Percentiles rank a stretch among this genome's conserved stretches.
Evolutionary conservation across 345 rosid species (phyloP).

Genomic region (Luvunga scandens): DNA sequence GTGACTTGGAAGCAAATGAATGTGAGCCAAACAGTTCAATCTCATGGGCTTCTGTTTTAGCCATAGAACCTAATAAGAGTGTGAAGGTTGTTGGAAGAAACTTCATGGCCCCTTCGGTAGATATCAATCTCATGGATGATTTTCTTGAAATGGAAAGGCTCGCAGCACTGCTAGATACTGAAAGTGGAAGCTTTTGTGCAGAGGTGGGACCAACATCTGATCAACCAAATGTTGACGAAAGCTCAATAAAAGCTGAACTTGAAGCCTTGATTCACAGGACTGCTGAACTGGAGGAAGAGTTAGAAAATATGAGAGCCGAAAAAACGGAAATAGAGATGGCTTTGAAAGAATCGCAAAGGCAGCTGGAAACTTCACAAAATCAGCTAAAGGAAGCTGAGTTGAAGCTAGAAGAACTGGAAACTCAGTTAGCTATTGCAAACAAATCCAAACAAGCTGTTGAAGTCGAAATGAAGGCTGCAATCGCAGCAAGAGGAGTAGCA

Average conservation of each 20-base stretch:
- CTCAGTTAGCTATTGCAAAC: conserved; percentile 36
- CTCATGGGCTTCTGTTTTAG: conserved; percentile 34
- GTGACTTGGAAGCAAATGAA: conserved; percentile 26
- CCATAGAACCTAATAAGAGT: conserved; percentile 37
- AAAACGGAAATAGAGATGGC: conserved; percentile 47
- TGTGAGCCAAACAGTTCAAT: conserved; percentile 28
- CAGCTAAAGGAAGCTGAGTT: conserved; percentile 44
- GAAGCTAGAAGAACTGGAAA: conserved; percentile 40
- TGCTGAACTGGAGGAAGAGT: conserved; percentile 60
- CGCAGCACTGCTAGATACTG: conserved; percentile 52
- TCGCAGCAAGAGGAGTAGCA: conserved; percentile 35
- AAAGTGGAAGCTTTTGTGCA: conserved; percentile 30
- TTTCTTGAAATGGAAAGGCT: conserved; percentile 95
- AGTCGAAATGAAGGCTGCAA: conserved; percentile 42
- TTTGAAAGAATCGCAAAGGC: conserved; percentile 43
- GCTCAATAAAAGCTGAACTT: conserved; percentile 43
- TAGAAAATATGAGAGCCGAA: conserved; percentile 54
- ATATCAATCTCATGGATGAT: conserved; percentile 87
- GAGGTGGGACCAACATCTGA: conserved; percentile 31
- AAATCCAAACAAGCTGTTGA: conserved; percentile 49
- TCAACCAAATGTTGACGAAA: conserved; percentile 31
- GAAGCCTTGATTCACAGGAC: conserved; percentile 41
- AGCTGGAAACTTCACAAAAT: conserved; percentile 42
- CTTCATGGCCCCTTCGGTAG: conserved; percentile 36
- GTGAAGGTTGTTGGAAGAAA: conserved; percentile 36